Conservation (phyloP, 2,329 filamentous ascomycete species). For the Hortaea werneckii region DNA sequence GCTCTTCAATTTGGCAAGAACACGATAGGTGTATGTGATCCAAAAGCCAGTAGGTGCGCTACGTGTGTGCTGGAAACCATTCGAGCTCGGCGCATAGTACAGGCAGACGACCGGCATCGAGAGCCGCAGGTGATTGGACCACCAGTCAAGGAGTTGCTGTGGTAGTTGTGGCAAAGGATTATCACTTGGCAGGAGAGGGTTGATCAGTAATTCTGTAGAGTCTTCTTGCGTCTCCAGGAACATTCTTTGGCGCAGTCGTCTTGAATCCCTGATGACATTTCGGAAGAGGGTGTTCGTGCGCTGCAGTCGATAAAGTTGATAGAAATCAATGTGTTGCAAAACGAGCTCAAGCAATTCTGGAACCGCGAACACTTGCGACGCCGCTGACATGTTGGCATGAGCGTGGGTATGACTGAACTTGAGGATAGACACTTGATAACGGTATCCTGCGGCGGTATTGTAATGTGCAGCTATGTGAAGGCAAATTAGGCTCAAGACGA, state of each 20-base stretch:
- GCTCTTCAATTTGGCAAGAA: neutral
- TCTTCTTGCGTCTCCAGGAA: neutral
- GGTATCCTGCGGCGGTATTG: no score
- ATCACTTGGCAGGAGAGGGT: neutral
- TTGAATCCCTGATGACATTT: neutral
- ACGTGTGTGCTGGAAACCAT: neutral
- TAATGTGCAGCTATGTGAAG: no score
- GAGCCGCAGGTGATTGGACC: neutral
- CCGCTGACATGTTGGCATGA: neutral
- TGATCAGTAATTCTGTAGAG: neutral
- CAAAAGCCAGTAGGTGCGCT: neutral
- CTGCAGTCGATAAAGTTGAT: neutral
- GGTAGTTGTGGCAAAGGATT: neutral
- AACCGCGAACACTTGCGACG: conserved; percentile 1
- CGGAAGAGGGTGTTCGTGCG: neutral
- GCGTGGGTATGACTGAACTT: no score
- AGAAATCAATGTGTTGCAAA: conserved; percentile 1
- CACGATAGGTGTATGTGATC: neutral
- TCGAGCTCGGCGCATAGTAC: neutral
- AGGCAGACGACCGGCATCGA: neutral
- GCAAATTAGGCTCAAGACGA: no score
- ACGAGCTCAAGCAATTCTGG: conserved; percentile 5
- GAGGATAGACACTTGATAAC: no score
- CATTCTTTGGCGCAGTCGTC: neutral
- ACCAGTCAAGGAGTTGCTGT: neutral